Base-by-base conservation (phyloP, 2,329 filamentous ascomycete genomes). In the Rhynchosporium graminicola region DNA sequence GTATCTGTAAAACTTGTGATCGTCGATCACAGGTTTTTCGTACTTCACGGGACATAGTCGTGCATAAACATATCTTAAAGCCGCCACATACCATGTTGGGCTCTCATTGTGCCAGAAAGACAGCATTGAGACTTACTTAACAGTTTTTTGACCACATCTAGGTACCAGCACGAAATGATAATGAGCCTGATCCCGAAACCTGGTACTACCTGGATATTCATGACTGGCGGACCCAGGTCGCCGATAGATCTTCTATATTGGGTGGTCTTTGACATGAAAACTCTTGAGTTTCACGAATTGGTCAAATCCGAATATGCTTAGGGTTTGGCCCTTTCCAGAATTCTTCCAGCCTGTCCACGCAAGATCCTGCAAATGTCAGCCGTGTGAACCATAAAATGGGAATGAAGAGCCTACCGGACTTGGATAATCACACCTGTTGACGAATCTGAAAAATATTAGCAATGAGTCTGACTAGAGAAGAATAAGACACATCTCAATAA, bases 331-430 rank as follows among this genome's bases (percentile, higher is more conserved):
- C 76, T 91, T 93, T 67, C 94, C 94, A 64, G 92, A 97, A 75
- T 97, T 92, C 81, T 98, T 98, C 92, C 92, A 97, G 10, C 94
- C 94, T 2, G 93, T 95, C 92, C 92, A 96, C n/a, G 92, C 92
- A 69, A 96, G 84, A 76, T 96, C 92, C 90, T 94, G 70, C 47
- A 69, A 50, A 63, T 46, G 58, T 71, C 63, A 70, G 70, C 69
- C 62, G 73, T 68, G 55, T 46, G 29, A 20, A 61, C 20, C 26
- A 28, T 36, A 29, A 29, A 15, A 52, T 36, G 10, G 54, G 29
- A 15, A 52, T 15, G 7, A 51, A 13, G 46, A 65, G 85, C 90
- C 81, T 85, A 94, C 92, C 65, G 94, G 92, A 75, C 89, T 92
- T 54, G 94, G 94, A 76, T 86, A 98, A 76, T 98, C 94, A 73